Conservation (phyloP, 169 alveolate species). For the Plasmodium ovale region DNA sequence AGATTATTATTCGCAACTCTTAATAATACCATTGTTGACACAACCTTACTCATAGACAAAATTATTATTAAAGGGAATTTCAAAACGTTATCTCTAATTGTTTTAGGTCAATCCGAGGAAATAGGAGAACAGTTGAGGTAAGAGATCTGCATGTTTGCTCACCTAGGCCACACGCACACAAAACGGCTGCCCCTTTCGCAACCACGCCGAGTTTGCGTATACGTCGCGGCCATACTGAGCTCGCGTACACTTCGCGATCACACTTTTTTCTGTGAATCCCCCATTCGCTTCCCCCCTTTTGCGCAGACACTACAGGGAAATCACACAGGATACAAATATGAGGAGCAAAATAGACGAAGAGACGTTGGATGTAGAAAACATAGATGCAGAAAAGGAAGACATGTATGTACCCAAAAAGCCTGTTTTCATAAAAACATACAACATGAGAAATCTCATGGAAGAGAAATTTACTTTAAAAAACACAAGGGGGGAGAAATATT, state of each 20-base stretch:
- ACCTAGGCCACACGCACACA: background rate
- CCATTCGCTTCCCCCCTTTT: background rate
- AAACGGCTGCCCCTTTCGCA: no score
- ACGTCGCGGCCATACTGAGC: background rate
- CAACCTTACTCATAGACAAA: constrained; percentile 47
- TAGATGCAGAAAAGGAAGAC: constrained; percentile 60
- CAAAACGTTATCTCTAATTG: constrained; percentile 40
- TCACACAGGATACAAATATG: constrained; percentile 24
- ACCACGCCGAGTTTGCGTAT: background rate
- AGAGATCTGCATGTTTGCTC: background rate
- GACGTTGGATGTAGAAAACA: constrained; percentile 66
- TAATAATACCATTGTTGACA: constrained; percentile 27
- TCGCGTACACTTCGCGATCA: background rate
- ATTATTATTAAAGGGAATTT: constrained; percentile 64
- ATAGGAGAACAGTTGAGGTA: constrained; percentile 43
- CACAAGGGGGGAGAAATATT: background rate
- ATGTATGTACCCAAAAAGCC: constrained; percentile 40
- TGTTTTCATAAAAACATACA: constrained; percentile 51
- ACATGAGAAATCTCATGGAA: constrained; percentile 30
- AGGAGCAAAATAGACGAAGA: constrained; percentile 34
- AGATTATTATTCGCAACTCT: constrained; percentile 32
- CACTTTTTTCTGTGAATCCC: background rate
- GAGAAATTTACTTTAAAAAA: constrained; percentile 8
- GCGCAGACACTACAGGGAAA: constrained; percentile 50
- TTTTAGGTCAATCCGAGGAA: constrained; percentile 54